Percentiles rank a stretch among this genome's conserved stretches.
These are phyloP conservation scores for Lipomyces anomalus DNA, from an alignment of 805 yeast genomes.

Conservation along the genomic window DNA sequence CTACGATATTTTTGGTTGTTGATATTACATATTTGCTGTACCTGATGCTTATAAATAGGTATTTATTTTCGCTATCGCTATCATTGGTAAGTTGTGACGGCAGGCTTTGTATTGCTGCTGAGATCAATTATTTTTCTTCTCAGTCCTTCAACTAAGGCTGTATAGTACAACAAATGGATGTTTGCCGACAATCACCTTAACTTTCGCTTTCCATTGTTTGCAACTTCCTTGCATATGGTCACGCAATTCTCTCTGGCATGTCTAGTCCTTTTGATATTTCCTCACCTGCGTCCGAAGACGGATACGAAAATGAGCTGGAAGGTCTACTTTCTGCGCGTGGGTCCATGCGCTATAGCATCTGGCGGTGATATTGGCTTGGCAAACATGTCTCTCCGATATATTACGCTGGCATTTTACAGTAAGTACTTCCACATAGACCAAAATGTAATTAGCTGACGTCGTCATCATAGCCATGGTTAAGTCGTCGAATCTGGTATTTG, in stretches of 20 bases:
- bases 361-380: constrained; percentile 94
- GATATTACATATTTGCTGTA: background rate
- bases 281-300: constrained; percentile 43
- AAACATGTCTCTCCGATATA: constrained; percentile 71
- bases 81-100: constrained; percentile 30
- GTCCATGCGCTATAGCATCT: constrained; percentile 82
- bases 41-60: constrained; percentile 27
- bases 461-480: constrained; percentile 56
- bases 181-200: constrained; percentile 69
- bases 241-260: constrained; percentile 55
- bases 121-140: constrained; percentile 31
- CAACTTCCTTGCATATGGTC: constrained; percentile 81
- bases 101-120: background rate
- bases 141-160: constrained; percentile 41
- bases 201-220: constrained; percentile 75
- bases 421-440: background rate
- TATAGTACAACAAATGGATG: constrained; percentile 95
- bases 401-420: constrained; percentile 80
- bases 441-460: background rate
- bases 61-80: constrained; percentile 35
- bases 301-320: constrained; percentile 17
- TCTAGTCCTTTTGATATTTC: constrained; percentile 41
- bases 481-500: constrained; percentile 83
- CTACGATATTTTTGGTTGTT: background rate
- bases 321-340: constrained; percentile 39